These are phyloP conservation scores for Aspergillus chevalieri DNA, from an alignment of 2,329 filamentous ascomycete species.

Conservation along the genomic window DNA sequence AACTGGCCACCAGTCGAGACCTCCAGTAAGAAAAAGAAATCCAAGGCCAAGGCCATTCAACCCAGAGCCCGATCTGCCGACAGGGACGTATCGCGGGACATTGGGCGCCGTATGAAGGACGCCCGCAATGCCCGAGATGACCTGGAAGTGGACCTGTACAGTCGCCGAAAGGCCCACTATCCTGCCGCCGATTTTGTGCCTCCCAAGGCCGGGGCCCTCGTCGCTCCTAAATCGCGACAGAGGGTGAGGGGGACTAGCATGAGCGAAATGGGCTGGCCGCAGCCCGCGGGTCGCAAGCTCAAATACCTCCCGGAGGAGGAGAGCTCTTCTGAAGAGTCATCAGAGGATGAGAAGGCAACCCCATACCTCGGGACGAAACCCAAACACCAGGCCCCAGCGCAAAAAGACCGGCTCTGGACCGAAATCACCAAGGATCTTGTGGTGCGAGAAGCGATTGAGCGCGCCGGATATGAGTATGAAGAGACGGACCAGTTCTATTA, in stretches of 20 bases:
- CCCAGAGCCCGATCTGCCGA: background rate
- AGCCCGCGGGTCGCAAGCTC: background rate
- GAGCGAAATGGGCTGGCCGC: background rate
- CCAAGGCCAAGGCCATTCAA: background rate
- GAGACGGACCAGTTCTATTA: slow-evolving; percentile 89
- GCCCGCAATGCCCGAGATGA: background rate
- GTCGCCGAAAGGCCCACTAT: background rate
- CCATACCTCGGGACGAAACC: slow-evolving; percentile 34
- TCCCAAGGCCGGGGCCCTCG: background rate
- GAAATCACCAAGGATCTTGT: slow-evolving; percentile 95
- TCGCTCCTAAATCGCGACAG: background rate
- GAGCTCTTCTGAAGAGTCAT: slow-evolving; percentile 35
- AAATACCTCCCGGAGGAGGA: background rate
- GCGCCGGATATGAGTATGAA: slow-evolving; percentile 79
- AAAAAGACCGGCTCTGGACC: slow-evolving; percentile 71
- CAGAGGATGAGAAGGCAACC: slow-evolving; percentile 46
- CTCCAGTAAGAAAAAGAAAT: background rate
- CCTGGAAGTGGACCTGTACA: background rate
- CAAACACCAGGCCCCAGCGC: slow-evolving; percentile 11
- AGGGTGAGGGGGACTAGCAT: background rate
- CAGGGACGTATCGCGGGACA: background rate
- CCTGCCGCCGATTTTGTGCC: background rate
- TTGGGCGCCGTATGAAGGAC: background rate
- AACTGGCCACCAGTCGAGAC: background rate
- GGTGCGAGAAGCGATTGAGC: slow-evolving; percentile 75